Evolutionary conservation across 805 yeast genomes (phyloP).

Genomic region (Yamadazyma nakazawae): DNA sequence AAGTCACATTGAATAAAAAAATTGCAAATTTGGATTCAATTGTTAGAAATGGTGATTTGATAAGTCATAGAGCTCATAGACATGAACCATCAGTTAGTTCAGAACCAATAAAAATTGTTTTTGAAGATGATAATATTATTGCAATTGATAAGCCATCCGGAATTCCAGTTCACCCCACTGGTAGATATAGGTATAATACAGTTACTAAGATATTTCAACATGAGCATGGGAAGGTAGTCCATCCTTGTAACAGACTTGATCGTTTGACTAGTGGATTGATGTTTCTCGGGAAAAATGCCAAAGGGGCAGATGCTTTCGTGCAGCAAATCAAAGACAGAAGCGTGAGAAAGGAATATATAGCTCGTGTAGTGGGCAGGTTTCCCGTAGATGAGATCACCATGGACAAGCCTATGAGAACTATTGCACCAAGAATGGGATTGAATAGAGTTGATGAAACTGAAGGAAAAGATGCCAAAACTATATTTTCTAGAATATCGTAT

Average conservation of each 20-base stretch:
- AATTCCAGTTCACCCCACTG: conserved; percentile 94
- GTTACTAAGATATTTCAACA: conserved; percentile 73
- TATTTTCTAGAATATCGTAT: conserved; percentile 63
- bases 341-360: conserved; percentile 79
- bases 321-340: conserved; percentile 68
- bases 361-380: conserved; percentile 84
- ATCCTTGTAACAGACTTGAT: conserved; percentile 83
- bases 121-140: conserved; percentile 69
- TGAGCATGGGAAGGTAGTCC: conserved; percentile 64
- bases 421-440: conserved; percentile 70
- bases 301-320: conserved; percentile 73
- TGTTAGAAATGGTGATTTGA: conserved; percentile 77
- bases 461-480: conserved; percentile 75
- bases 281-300: conserved; percentile 82
- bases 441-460: conserved; percentile 47
- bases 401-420: conserved; percentile 64
- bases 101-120: conserved; percentile 58
- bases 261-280: conserved; percentile 88
- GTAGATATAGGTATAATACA: conserved; percentile 71
- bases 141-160: conserved; percentile 95
- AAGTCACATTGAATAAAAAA: conserved; percentile 67
- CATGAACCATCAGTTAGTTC: conserved; percentile 86
- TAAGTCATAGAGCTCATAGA: conserved; percentile 74
- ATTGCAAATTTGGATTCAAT: conserved; percentile 62
- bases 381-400: conserved; percentile 55